These are phyloP conservation scores for Luvunga scandens DNA, from an alignment of 345 rosid species.

Conservation along the genomic window DNA sequence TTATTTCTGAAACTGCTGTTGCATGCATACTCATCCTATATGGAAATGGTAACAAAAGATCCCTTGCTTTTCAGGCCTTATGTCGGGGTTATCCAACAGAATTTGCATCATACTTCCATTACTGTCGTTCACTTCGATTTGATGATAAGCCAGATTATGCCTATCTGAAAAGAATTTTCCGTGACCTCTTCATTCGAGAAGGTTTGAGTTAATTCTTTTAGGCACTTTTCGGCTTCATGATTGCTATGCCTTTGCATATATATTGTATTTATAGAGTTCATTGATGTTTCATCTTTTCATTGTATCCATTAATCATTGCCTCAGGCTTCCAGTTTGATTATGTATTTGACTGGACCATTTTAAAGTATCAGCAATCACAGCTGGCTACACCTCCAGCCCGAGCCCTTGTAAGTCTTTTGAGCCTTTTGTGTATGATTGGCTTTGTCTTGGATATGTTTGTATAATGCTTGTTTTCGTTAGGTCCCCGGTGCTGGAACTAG, in stretches of 20 bases:
- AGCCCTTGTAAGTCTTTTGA: slow-evolving; percentile 26
- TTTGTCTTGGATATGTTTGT: slow-evolving; percentile 4
- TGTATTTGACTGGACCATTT: slow-evolving; percentile 96
- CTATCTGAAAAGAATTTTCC: slow-evolving; percentile 86
- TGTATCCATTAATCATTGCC: slow-evolving; percentile 9
- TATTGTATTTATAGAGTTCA: not conserved
- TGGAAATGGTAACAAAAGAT: not conserved
- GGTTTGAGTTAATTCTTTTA: slow-evolving; percentile 33
- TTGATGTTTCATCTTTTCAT: not conserved
- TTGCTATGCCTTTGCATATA: slow-evolving; percentile 17
- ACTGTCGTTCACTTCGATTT: slow-evolving; percentile 88
- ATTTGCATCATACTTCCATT: slow-evolving; percentile 95
- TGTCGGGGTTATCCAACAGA: slow-evolving; percentile 97
- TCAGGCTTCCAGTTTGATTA: slow-evolving; percentile 96
- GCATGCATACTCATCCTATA: not conserved
- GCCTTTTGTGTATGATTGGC: not conserved
- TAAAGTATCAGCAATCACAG: slow-evolving; percentile 96
- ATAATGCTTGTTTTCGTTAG: slow-evolving; percentile 33
- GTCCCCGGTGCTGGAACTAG: slow-evolving; percentile 76
- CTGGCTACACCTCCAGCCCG: slow-evolving; percentile 75
- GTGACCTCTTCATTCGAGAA: slow-evolving; percentile 96
- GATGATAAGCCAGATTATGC: slow-evolving; percentile 96
- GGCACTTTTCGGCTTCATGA: not conserved
- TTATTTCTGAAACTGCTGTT: not conserved
- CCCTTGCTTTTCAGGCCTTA: slow-evolving; percentile 50